Percentiles rank a stretch among this genome's conserved stretches.
Evolutionary conservation across 805 yeast genomes (phyloP).

Genomic region (Torulaspora quercuum): DNA sequence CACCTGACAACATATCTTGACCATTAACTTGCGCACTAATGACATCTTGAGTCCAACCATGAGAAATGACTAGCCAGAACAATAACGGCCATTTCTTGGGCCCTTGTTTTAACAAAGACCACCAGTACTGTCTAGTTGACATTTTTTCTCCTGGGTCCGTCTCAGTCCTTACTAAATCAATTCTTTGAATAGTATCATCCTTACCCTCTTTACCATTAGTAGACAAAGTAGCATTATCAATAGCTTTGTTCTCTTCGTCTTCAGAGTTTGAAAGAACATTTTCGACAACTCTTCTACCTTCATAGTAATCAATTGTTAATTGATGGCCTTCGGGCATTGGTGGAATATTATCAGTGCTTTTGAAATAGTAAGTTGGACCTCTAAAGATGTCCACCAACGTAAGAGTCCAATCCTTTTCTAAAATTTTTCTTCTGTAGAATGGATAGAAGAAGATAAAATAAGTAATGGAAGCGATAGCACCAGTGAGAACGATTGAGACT

Average conservation of each 20-base stretch:
- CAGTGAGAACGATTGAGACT: constrained; percentile 64
- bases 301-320: constrained; percentile 61
- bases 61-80: constrained; percentile 47
- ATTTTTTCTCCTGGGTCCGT: constrained; percentile 21
- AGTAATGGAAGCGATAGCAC: constrained; percentile 50
- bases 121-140: constrained; percentile 41
- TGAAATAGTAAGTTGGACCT: constrained; percentile 58
- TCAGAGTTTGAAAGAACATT: constrained; percentile 12
- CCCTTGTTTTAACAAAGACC: constrained; percentile 40
- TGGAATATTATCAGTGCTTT: constrained; percentile 54
- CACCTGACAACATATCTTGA: constrained; percentile 44
- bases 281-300: constrained; percentile 48
- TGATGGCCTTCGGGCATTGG: constrained; percentile 60
- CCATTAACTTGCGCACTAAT: constrained; percentile 44
- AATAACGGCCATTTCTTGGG: constrained; percentile 56
- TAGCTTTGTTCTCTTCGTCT: constrained; percentile 13
- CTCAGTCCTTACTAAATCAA: constrained; percentile 17
- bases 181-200: constrained; percentile 21
- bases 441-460: constrained; percentile 58
- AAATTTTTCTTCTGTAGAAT: constrained; percentile 55
- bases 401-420: constrained; percentile 64
- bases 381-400: constrained; percentile 50
- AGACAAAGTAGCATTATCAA: constrained; percentile 12
- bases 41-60: constrained; percentile 65
- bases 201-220: constrained; percentile 23